Evolutionary conservation across 352 stramenopile genomes (phyloP).

Genomic region (Phytophthora cajani): DNA sequence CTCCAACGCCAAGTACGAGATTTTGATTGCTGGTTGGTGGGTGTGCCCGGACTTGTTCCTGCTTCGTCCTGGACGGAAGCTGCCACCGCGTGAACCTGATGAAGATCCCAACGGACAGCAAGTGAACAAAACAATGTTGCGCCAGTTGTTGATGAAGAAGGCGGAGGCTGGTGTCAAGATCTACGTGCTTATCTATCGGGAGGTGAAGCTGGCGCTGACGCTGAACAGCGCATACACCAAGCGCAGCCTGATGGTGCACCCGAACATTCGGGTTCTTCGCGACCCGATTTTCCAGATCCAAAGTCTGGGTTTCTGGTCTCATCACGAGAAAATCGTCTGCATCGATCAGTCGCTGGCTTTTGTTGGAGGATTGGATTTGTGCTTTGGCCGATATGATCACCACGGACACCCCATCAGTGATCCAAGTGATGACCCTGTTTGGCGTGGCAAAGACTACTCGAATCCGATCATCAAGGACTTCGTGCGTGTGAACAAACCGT

Average conservation of each 20-base stretch:
- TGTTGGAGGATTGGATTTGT: conserved; percentile 87
- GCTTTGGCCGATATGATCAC: conserved; percentile 90
- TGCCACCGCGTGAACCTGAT: conserved; percentile 39
- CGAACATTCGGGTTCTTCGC: conserved; percentile 90
- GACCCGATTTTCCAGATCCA: conserved; percentile 93
- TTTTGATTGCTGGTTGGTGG: conserved; percentile 93
- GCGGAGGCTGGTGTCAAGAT: conserved; percentile 87
- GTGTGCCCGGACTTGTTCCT: conserved; percentile 88
- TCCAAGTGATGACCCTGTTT: conserved; percentile 65
- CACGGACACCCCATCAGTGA: conserved; percentile 78
- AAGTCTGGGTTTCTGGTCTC: conserved; percentile 91
- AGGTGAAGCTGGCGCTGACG: conserved; percentile 90
- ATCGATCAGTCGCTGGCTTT: conserved; percentile 89
- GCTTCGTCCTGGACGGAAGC: conserved; percentile 64
- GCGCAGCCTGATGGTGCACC: conserved; percentile 74
- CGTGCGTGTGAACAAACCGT: conserved; percentile 84
- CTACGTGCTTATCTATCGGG: conserved; percentile 92
- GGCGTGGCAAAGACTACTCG: conserved; percentile 89
- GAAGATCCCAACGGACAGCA: conserved; percentile 41
- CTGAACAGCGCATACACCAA: conserved; percentile 90
- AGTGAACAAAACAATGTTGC: conserved; percentile 76
- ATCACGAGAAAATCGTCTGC: conserved; percentile 95
- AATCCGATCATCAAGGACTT: conserved; percentile 93
- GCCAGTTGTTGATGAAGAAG: conserved; percentile 81
- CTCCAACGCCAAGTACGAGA: conserved; percentile 84